These are phyloP conservation scores for Fusarium udum DNA, from an alignment of 2,329 filamentous ascomycete species.

Conservation along the genomic window DNA sequence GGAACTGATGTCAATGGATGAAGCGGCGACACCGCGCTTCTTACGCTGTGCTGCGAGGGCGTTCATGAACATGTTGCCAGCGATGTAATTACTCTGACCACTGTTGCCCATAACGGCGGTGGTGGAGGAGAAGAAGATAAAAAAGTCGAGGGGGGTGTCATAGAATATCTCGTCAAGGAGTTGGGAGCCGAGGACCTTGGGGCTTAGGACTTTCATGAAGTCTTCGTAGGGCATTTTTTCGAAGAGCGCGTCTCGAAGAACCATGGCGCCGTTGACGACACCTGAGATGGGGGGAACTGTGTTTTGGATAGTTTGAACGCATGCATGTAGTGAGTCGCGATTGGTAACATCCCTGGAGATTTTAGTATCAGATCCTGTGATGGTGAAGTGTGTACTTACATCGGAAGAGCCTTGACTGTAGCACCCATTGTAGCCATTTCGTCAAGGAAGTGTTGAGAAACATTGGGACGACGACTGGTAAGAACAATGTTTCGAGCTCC, in stretches of 20 bases:
- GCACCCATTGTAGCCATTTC: not conserved
- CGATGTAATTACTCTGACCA: not conserved
- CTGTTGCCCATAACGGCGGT: not conserved
- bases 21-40: not conserved
- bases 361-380: not conserved
- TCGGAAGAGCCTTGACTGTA: not conserved
- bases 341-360: not conserved
- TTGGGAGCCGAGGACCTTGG: not conserved
- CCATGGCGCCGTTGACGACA: not conserved
- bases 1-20: not conserved
- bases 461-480: not conserved
- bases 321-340: not conserved
- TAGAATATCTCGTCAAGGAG: not conserved
- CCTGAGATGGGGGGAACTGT: not conserved
- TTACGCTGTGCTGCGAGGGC: not conserved
- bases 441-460: not conserved
- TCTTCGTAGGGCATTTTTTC: fast-evolving
- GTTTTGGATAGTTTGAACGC: fast-evolving
- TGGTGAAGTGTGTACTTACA: not conserved
- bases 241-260: not conserved
- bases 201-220: fast-evolving
- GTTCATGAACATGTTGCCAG: not conserved
- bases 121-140: conserved; percentile 1
- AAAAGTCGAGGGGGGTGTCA: not conserved
- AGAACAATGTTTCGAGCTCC: not conserved